These are phyloP conservation scores for Citrus sp. DNA, from an alignment of 345 rosid species.

Conservation along the genomic window DNA sequence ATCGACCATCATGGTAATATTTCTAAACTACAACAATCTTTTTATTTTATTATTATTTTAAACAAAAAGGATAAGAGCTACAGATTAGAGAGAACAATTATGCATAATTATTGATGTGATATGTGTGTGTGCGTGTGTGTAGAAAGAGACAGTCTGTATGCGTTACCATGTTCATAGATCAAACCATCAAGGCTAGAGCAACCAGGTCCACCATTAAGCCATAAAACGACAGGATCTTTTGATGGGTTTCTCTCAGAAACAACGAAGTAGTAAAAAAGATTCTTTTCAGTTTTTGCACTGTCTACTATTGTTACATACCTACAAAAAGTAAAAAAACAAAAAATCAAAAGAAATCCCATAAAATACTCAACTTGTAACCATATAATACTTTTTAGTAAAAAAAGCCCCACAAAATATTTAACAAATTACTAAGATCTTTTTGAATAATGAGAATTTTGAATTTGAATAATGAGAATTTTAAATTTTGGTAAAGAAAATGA, in stretches of 20 bases:
- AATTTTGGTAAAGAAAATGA: too few species aligned
- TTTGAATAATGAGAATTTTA: too few species aligned
- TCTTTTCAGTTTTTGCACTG: constrained; percentile 14
- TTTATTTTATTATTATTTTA: too few species aligned
- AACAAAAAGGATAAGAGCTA: too few species aligned
- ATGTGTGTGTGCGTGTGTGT: neutral
- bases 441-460: too few species aligned
- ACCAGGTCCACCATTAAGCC: constrained; percentile 54
- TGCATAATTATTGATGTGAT: neutral
- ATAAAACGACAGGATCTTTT: constrained; percentile 39
- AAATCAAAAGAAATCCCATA: neutral
- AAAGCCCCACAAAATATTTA: neutral
- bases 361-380: too few species aligned
- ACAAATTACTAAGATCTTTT: neutral
- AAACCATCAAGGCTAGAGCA: constrained; percentile 51
- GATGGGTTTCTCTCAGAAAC: constrained; percentile 31
- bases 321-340: neutral
- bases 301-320: constrained; percentile 32
- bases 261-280: constrained; percentile 40
- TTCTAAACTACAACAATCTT: too few species aligned
- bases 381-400: neutral
- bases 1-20: too few species aligned
- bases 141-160: too few species aligned
- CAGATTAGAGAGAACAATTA: too few species aligned
- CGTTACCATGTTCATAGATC: constrained; percentile 41